Evolutionary conservation across 2,329 filamentous ascomycete genomes (phyloP).

Genomic region (Fonsecaea monophora): DNA sequence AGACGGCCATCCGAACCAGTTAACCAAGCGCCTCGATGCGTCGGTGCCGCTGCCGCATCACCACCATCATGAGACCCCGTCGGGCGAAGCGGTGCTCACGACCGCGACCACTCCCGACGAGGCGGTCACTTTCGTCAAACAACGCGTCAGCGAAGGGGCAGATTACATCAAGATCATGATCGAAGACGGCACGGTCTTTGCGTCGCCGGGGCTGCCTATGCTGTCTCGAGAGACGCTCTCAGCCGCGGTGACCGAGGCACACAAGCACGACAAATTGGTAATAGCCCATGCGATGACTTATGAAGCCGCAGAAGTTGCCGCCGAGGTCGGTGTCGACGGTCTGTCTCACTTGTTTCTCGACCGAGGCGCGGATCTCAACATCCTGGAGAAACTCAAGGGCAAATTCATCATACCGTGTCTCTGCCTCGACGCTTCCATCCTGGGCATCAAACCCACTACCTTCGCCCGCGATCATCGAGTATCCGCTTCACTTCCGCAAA

Average conservation of each 20-base stretch:
- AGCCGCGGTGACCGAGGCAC: background rate
- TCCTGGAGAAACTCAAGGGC: background rate
- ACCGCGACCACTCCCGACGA: background rate
- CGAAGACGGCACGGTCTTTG: background rate
- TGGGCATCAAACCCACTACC: background rate
- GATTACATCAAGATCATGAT: conserved; percentile 18
- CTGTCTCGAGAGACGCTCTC: background rate
- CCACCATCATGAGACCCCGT: background rate
- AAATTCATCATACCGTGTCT: background rate
- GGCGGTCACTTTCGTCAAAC: background rate
- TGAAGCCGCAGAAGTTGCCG: background rate
- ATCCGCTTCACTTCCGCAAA: background rate
- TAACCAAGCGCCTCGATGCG: background rate
- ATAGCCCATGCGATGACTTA: conserved; percentile 13
- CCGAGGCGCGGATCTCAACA: background rate
- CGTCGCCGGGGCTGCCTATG: background rate
- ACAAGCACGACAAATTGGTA: background rate
- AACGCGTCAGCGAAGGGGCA: background rate
- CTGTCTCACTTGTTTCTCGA: conserved; percentile 4
- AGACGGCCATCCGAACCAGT: background rate
- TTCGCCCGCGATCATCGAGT: background rate
- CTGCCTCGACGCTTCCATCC: background rate
- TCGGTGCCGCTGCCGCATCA: background rate
- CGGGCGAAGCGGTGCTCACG: background rate
- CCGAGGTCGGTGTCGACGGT: background rate